Base-by-base conservation (phyloP, 2,329 filamentous ascomycete genomes). In the Beauveria rudraprayagi region DNA sequence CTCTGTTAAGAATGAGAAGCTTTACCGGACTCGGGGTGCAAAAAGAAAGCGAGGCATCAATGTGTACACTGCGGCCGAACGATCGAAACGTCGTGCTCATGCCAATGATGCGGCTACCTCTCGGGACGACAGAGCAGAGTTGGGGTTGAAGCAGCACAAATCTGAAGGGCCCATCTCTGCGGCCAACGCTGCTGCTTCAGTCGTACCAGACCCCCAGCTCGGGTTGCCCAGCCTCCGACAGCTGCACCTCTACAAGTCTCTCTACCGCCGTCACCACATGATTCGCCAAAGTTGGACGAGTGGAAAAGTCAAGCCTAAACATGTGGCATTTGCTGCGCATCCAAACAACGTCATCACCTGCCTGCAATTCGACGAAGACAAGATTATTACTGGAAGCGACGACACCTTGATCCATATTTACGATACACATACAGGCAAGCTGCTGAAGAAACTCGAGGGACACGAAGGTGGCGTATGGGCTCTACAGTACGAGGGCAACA, bases 401-500 rank as follows among this genome's bases (percentile, higher is more conserved):
- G 94, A 99, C 71, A 96, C 92, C 4, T 87, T 97, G 64, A 99
- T 99, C 69, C 92, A 99, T 68, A 92, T 99, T 37, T 99, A 97
- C 73, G 92, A 97, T 70, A 97, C 94, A 14, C 95, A 94, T 76
- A 97, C 92, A 0, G 94, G 94, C 62, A 89, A 89, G 65, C 77
- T 96, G 41, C 85, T 90, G 53, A 91, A 86, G 69, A 91, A 89
- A 65, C 84, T 99, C 2, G 88, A 92, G 69, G 94, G 94, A 2
- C 94, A 99, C 67, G 94, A 99, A 73, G 94, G 94, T 40, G 94
- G 94, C 51, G 94, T 99, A 1, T 99, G 94, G 94, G 94, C 94
- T 34, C 77, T 99, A 58, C 92, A 97, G 72, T 99, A 97, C 71
- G 88, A 97, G 70, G 93, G 92, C 56, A 97, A 97, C 70, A 91